A percentile compares a stretch with the other conserved stretches of the same genome.
Conservation (phyloP, 495 filamentous ascomycete species). For the Tuber melanosporum region DNA sequence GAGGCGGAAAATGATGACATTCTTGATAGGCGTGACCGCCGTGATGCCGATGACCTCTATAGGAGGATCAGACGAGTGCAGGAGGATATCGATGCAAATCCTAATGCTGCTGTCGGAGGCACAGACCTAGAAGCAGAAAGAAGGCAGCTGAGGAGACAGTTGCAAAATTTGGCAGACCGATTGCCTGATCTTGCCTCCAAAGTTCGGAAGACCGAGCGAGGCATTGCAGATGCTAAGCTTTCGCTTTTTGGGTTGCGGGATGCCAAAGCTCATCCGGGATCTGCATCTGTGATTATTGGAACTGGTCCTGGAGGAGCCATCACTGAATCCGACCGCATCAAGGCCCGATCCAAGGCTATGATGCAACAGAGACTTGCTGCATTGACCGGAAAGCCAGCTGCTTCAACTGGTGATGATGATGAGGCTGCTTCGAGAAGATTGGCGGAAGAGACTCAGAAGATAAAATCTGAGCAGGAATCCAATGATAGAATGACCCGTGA, state of each 20-base stretch:
- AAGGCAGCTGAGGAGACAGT: slow-evolving; percentile 73
- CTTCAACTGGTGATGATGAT: slow-evolving; percentile 54
- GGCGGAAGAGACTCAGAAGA: slow-evolving; percentile 76
- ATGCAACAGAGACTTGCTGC: slow-evolving; percentile 97
- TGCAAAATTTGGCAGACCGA: slow-evolving; percentile 80
- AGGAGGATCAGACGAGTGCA: slow-evolving; percentile 87
- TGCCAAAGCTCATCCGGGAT: slow-evolving; percentile 81
- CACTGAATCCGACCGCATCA: slow-evolving; percentile 89
- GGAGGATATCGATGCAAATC: slow-evolving; percentile 91
- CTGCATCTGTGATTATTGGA: slow-evolving; percentile 76
- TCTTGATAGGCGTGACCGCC: slow-evolving; percentile 80
- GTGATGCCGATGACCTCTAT: slow-evolving; percentile 91
- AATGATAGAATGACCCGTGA: slow-evolving; percentile 94
- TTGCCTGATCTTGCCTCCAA: slow-evolving; percentile 88
- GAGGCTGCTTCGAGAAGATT: slow-evolving; percentile 71
- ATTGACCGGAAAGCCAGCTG: slow-evolving; percentile 71
- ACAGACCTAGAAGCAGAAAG: slow-evolving; percentile 82
- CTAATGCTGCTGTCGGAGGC: slow-evolving; percentile 64
- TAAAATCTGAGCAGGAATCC: slow-evolving; percentile 77
- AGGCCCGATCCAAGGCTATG: slow-evolving; percentile 90
- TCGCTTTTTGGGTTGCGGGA: slow-evolving; percentile 91
- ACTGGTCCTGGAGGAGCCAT: slow-evolving; percentile 87
- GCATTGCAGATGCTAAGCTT: slow-evolving; percentile 85
- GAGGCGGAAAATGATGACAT: slow-evolving; percentile 83
- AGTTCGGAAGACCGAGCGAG: slow-evolving; percentile 81